A percentile compares a stretch with the other conserved stretches of the same genome.
These are phyloP conservation scores for Tremella fuciformis DNA, from an alignment of 768 basidiomycete genomes.

Conservation along the genomic window DNA sequence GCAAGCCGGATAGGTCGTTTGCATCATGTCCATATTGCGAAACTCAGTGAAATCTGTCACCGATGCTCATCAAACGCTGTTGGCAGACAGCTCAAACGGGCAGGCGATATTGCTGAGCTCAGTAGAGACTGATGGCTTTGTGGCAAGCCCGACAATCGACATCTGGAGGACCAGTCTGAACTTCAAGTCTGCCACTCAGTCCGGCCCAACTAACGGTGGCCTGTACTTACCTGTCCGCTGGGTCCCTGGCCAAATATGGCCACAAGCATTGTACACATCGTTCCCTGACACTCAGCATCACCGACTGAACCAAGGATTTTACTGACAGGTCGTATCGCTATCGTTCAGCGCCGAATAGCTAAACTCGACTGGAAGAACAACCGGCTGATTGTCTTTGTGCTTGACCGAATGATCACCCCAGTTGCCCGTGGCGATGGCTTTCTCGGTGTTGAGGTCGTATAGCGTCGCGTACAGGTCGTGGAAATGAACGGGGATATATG, in stretches of 20 bases:
- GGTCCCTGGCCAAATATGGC: slow-evolving; percentile 47
- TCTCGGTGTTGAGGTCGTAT: slow-evolving; percentile 66
- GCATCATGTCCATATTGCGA: too few relatives aligned
- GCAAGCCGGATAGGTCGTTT: too few relatives aligned
- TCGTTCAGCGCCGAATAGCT: slow-evolving; percentile 74
- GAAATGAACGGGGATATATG: slow-evolving; percentile 75
- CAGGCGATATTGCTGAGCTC: slow-evolving; percentile 66
- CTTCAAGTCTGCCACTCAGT: slow-evolving; percentile 53
- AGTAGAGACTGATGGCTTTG: slow-evolving; percentile 58
- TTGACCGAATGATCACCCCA: slow-evolving; percentile 62
- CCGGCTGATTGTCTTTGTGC: slow-evolving; percentile 64
- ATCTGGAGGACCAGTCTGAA: slow-evolving; percentile 68
- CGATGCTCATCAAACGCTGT: slow-evolving; percentile 35
- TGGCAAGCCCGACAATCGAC: slow-evolving; percentile 67
- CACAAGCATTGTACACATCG: slow-evolving; percentile 48
- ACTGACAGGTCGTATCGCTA: slow-evolving; percentile 75
- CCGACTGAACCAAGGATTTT: too few relatives aligned
- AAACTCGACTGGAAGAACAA: slow-evolving; percentile 77
- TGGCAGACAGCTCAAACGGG: slow-evolving; percentile 58
- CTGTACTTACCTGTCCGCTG: slow-evolving; percentile 34
- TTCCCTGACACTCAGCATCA: slow-evolving; percentile 32
- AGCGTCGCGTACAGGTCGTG: slow-evolving; percentile 65
- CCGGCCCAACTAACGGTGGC: not conserved
- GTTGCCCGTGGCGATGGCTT: slow-evolving; percentile 67
- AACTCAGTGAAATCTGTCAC: too few relatives aligned